phyloP scores from a whole-genome alignment of 1,284 basidiomycete genomes.

The Leccinum proliferum region DNA sequence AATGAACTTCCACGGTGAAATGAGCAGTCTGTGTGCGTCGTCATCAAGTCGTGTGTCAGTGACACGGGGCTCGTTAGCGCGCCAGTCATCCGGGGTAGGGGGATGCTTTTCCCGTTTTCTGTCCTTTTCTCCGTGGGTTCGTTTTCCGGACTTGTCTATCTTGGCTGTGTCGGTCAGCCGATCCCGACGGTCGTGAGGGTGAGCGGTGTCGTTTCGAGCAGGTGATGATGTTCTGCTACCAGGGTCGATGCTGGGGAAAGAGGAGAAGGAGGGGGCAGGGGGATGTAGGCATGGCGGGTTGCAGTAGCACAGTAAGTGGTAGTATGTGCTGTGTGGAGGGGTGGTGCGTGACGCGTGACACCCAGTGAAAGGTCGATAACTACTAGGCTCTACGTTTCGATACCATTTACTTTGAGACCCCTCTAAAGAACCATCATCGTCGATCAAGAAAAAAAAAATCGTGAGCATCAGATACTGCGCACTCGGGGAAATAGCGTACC shows the following conservation, averaged over 20 bases:
- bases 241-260: slow-evolving; percentile 55
- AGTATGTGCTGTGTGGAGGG: no score
- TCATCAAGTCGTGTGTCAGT: slow-evolving; percentile 26
- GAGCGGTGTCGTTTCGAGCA: slow-evolving; percentile 10
- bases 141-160: slow-evolving; percentile 22
- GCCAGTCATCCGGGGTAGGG: slow-evolving; percentile 17
- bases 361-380: no score
- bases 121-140: slow-evolving; percentile 20
- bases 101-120: slow-evolving; percentile 26
- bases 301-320: no score
- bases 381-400: no score
- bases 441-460: no score
- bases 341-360: no score
- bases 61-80: slow-evolving; percentile 9
- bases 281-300: slow-evolving; percentile 42
- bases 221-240: slow-evolving; percentile 22
- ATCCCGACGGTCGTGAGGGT: slow-evolving; percentile 11
- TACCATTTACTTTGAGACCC: no score
- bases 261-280: slow-evolving; percentile 57
- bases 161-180: slow-evolving; percentile 13
- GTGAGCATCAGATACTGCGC: no score
- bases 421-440: no score
- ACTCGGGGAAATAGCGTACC: no score
- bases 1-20: slow-evolving; percentile 79
- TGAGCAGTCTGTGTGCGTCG: slow-evolving; percentile 91